Evolutionary conservation across 2,329 filamentous ascomycete species (phyloP).

Genomic region (Orbilia quercus): DNA sequence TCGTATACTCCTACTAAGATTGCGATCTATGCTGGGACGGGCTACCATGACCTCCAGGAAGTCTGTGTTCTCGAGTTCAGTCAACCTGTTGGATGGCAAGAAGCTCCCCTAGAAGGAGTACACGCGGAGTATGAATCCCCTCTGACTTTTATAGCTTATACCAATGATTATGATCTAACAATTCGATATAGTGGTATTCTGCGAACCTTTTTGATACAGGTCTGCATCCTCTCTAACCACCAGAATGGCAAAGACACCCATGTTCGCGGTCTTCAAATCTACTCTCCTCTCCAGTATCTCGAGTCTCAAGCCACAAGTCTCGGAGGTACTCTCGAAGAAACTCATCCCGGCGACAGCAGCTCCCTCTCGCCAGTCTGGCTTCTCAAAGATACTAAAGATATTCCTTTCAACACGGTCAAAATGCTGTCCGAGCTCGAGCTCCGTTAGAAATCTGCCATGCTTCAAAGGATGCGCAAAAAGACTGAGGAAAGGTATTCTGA

Average conservation of each 20-base stretch:
- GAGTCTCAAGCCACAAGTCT: slow-evolving; percentile 22
- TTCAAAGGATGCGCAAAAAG: slow-evolving; percentile 38
- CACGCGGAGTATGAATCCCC: slow-evolving; percentile 61
- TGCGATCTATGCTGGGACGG: slow-evolving; percentile 86
- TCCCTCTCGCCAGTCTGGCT: slow-evolving; percentile 38
- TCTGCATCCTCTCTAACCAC: slow-evolving; percentile 93
- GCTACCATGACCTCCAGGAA: slow-evolving; percentile 88
- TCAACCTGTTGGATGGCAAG: slow-evolving; percentile 87
- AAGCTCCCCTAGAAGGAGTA: slow-evolving; percentile 77
- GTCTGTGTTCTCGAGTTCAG: slow-evolving; percentile 83
- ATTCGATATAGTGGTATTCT: slow-evolving; percentile 68
- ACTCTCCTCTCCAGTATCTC: slow-evolving; percentile 60
- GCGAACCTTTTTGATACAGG: slow-evolving; percentile 87
- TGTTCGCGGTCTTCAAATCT: slow-evolving; percentile 90
- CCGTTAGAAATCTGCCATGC: slow-evolving; percentile 56
- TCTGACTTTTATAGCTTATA: background rate
- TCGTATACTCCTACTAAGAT: slow-evolving; percentile 97
- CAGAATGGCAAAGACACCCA: slow-evolving; percentile 99
- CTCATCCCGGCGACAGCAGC: slow-evolving; percentile 22
- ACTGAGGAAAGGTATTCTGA: slow-evolving; percentile 25
- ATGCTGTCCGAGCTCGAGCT: slow-evolving; percentile 60
- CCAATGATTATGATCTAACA: background rate
- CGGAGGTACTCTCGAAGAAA: slow-evolving; percentile 15
- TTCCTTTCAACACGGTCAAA: slow-evolving; percentile 57
- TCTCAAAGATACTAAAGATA: slow-evolving; percentile 54